Percentiles rank a stretch among this genome's conserved stretches.
phyloP scores from a whole-genome alignment of 208 protist species.

The Tritrichomonas foetus region DNA sequence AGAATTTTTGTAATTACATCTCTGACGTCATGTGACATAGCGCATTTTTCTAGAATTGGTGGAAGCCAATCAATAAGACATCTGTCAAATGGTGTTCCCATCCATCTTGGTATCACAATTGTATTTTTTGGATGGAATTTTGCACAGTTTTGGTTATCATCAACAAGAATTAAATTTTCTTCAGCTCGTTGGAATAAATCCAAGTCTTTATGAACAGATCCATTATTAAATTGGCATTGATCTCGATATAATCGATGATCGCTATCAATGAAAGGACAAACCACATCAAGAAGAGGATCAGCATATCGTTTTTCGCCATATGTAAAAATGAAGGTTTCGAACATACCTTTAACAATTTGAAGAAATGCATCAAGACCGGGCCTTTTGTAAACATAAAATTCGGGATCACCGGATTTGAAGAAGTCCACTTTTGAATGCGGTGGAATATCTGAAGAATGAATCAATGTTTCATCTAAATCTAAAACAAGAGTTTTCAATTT shows the following conservation, averaged over 20 bases:
- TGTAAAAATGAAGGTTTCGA: slow-evolving; percentile 55
- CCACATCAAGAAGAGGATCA: neutral
- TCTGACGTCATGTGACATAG: neutral
- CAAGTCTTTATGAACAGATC: neutral
- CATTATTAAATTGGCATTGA: neutral
- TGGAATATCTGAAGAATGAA: slow-evolving; percentile 47
- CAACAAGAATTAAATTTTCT: neutral
- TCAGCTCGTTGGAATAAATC: neutral
- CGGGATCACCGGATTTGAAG: neutral
- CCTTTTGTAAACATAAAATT: slow-evolving; percentile 45
- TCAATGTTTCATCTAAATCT: slow-evolving; percentile 57
- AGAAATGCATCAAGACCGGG: slow-evolving; percentile 50
- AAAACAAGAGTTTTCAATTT: slow-evolving; percentile 49
- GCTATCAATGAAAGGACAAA: neutral
- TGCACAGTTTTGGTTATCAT: neutral
- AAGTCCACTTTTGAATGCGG: neutral
- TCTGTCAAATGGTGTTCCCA: neutral
- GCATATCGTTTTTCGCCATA: neutral
- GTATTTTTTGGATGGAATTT: neutral
- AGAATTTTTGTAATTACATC: no score
- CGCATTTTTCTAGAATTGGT: neutral
- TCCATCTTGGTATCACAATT: neutral
- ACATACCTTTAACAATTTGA: neutral
- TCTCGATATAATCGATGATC: neutral
- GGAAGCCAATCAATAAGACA: neutral